phyloP scores from a whole-genome alignment of 805 yeast genomes.

The Ogataea corticis region DNA sequence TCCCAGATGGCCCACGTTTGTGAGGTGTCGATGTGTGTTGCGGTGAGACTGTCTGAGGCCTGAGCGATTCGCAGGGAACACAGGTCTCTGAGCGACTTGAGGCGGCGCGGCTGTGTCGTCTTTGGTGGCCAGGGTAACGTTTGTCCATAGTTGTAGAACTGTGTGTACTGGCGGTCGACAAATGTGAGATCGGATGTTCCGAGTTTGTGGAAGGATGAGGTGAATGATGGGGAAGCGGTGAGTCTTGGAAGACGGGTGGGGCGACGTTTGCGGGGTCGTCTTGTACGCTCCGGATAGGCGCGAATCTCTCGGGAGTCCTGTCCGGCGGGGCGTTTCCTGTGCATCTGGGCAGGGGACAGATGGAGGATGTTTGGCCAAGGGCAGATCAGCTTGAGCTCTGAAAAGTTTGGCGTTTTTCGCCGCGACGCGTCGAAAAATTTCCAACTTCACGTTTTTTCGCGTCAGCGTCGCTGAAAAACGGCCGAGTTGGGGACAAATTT shows the following conservation, averaged over 20 bases:
- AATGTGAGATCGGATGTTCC: constrained; percentile 13
- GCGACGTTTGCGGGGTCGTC: background rate
- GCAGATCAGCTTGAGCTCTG: background rate
- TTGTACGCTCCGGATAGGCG: background rate
- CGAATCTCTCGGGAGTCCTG: too few species aligned
- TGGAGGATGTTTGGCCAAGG: too few species aligned
- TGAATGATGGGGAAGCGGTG: background rate
- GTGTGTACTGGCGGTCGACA: constrained; percentile 13
- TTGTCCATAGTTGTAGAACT: constrained; percentile 9
- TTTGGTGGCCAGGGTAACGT: background rate
- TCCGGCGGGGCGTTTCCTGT: too few species aligned
- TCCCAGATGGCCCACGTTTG: constrained; percentile 31
- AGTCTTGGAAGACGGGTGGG: background rate
- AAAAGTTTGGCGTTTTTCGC: background rate
- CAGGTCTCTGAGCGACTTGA: constrained; percentile 24
- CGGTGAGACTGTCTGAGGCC: constrained; percentile 21
- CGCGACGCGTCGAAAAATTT: background rate
- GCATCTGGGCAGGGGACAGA: too few species aligned
- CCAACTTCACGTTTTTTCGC: constrained; percentile 2
- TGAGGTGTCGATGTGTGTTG: constrained; percentile 27
- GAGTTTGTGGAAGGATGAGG: constrained; percentile 2
- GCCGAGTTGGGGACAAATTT: background rate
- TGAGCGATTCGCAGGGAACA: constrained; percentile 31
- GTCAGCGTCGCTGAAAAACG: background rate
- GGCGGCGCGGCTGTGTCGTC: constrained; percentile 11